Conservation (phyloP, 2,329 filamentous ascomycete genomes). For the Calonectria pseudoturangicola region DNA sequence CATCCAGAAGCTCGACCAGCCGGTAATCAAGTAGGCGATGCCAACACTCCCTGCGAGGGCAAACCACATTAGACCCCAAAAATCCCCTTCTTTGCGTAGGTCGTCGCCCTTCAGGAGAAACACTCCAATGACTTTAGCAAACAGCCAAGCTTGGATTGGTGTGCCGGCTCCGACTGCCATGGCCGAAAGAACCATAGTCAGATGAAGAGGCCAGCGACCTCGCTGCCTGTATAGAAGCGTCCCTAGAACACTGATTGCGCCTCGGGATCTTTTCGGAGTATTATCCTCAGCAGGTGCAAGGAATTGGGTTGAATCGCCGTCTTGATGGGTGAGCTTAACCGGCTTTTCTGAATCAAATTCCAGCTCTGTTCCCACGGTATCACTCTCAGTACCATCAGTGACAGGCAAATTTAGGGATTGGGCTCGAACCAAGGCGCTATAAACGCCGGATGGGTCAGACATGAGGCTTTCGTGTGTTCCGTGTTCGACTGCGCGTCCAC, state of each 20-base stretch:
- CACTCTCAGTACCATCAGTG: not conserved
- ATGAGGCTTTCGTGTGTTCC: conserved; percentile 77
- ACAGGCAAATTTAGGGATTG: conserved; percentile 39
- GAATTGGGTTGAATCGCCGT: not conserved
- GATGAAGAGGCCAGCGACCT: conserved; percentile 51
- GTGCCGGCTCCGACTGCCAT: conserved; percentile 54
- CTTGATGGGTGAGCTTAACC: not conserved
- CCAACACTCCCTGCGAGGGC: conserved; percentile 55
- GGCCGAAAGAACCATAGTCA: conserved; percentile 50
- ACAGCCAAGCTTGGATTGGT: conserved; percentile 56
- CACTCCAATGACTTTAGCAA: conserved; percentile 53
- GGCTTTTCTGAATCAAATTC: conserved; percentile 29
- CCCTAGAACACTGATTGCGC: conserved; percentile 42
- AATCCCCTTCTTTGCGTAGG: conserved; percentile 43
- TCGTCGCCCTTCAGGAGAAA: conserved; percentile 57
- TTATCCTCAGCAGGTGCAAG: not conserved
- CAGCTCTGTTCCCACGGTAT: not conserved
- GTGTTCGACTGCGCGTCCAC: conserved; percentile 76
- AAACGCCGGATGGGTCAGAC: conserved; percentile 61
- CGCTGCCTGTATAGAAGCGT: conserved; percentile 49
- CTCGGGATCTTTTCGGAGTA: not conserved
- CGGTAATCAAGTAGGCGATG: conserved; percentile 53
- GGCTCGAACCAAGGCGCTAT: conserved; percentile 51
- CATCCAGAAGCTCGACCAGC: conserved; percentile 45
- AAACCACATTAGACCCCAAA: conserved; percentile 59